phyloP scores from a whole-genome alignment of 2,329 filamentous ascomycete species.

The Lecanoromycetidae sp. region DNA sequence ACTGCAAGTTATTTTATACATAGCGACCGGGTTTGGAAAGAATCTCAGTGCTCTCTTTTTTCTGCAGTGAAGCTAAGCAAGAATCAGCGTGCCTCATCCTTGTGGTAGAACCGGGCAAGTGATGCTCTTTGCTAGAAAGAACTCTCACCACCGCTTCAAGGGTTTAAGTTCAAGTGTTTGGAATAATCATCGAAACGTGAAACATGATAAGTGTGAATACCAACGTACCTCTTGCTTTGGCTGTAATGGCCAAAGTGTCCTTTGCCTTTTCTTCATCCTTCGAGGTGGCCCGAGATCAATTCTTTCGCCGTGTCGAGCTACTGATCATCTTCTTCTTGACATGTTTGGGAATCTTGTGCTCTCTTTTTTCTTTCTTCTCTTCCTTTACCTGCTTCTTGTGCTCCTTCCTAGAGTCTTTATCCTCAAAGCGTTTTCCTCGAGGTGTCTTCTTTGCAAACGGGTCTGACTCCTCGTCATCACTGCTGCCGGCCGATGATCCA shows the following conservation, averaged over 20 bases:
- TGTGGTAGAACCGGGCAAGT: background rate
- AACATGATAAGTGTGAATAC: background rate
- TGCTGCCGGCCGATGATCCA: conserved; percentile 30
- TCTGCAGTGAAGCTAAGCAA: conserved; percentile 8
- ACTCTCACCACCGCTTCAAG: conserved; percentile 9
- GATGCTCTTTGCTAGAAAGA: conserved; percentile 10
- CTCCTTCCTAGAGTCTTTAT: conserved; percentile 78
- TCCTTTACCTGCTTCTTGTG: conserved; percentile 92
- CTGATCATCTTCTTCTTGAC: conserved; percentile 79
- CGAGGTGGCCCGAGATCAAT: conserved; percentile 8
- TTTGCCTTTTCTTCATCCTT: background rate
- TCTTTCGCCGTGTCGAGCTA: conserved; percentile 48
- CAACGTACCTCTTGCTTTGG: background rate
- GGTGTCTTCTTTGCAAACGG: conserved; percentile 55
- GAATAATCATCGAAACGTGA: conserved; percentile 7
- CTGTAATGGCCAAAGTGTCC: too few relatives aligned
- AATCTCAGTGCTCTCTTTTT: conserved; percentile 18
- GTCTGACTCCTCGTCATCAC: conserved; percentile 28
- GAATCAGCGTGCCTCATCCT: background rate
- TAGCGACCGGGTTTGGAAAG: background rate
- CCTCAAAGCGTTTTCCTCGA: conserved; percentile 72
- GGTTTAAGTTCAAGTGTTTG: conserved; percentile 14
- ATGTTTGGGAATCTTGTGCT: conserved; percentile 93
- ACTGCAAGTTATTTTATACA: background rate
- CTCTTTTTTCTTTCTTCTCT: conserved; percentile 83